Evolutionary conservation across 192 early-diverging fungal species (phyloP), one percentile per base, ranked within the genome.

Genomic region (Entrophospora sp.): DNA sequence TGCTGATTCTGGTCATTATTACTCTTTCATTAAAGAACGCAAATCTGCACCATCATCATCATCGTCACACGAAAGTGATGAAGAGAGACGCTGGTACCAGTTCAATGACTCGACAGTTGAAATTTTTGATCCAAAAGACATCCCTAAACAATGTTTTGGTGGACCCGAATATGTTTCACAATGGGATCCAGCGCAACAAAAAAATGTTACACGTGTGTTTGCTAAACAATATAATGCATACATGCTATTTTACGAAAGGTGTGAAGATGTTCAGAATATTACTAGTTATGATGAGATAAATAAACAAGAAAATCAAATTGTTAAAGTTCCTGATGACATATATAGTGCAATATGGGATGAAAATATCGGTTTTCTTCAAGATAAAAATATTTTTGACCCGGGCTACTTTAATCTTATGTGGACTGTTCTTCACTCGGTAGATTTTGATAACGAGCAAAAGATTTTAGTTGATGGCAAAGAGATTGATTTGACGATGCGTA

Each of bases 1-100:
- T 4, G 81, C 80, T 2, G 80, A 82, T 57, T 77, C 80, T 25
- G 80, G 80, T 3, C 80, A 82, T 40, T 82, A 82, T 56, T 82
- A 82, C 48, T 82, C 81, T 1, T 82, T 73, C 42, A 82, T 82
- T 58, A 75, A 74, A 35, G 75, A 77, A 38, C 51, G 74, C 2
- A 63, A 43, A 8, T 3, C 46, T 14, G n/a, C n/a, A n/a, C n/a
- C n/a, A n/a, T n/a, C n/a, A n/a, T n/a, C n/a, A n/a, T n/a, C n/a
- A n/a, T 25, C 20, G 24, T 22, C 12, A 5, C 12, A 31, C 10
- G 31, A 64, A 51, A 30, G 9, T 20, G 16, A 24, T 20, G 64
- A 58, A n/a, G 62, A 66, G 18, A 48, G 51, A 3, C 34, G 30
- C 9, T 81, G 79, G 79, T 80, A 75, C 36, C 76, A 81, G 36